Conservation (phyloP, 2,329 filamentous ascomycete genomes). For the Fragosphaeria purpurea region DNA sequence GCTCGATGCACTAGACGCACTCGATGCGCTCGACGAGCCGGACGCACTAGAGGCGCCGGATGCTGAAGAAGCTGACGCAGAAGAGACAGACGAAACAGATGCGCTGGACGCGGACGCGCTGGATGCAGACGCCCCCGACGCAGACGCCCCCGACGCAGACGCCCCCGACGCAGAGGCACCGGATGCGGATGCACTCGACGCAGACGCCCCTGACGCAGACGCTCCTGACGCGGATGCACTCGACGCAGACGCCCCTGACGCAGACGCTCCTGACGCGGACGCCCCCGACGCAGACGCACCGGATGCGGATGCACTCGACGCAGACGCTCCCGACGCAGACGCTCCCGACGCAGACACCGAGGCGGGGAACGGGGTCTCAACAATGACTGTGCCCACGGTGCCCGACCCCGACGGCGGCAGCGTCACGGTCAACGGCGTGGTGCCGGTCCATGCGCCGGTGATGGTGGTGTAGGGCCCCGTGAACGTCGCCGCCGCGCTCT, state of each 20-base stretch:
- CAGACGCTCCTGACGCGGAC: too few species aligned
- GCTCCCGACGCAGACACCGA: neutral
- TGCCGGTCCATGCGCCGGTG: constrained; percentile 11
- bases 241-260: too few species aligned
- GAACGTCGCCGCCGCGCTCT: neutral
- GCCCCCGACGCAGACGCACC: too few species aligned
- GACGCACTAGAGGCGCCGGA: neutral
- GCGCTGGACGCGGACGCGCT: neutral
- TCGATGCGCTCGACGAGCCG: neutral
- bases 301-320: too few species aligned
- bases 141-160: neutral
- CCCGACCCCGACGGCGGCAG: constrained; percentile 6
- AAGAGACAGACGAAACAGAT: neutral
- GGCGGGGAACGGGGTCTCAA: constrained; percentile 3
- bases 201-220: too few species aligned
- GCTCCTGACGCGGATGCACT: too few species aligned
- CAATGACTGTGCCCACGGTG: constrained; percentile 9
- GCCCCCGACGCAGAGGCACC: neutral
- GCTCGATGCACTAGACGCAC: neutral
- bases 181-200: neutral
- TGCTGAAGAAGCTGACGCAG: neutral
- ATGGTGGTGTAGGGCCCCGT: constrained; percentile 14
- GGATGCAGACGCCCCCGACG: neutral
- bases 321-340: too few species aligned
- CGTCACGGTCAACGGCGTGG: constrained; percentile 8